These are phyloP conservation scores for Xerocomellus chrysenteron DNA, from an alignment of 768 basidiomycete genomes.

Conservation along the genomic window DNA sequence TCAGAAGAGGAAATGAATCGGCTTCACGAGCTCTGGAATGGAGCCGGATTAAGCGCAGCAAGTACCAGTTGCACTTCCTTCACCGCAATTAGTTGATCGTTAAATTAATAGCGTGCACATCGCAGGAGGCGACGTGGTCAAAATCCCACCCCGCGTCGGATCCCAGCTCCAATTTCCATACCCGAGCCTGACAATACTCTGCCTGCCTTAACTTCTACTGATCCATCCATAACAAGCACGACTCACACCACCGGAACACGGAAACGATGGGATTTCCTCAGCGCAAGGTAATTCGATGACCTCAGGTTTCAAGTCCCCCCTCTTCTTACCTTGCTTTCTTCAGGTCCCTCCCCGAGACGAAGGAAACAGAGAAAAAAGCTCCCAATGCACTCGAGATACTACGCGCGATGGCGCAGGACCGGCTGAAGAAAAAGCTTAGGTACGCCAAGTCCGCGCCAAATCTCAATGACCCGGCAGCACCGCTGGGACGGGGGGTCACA, in stretches of 20 bases:
- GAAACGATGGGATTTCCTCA: slow-evolving; percentile 18
- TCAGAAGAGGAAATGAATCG: slow-evolving; percentile 18
- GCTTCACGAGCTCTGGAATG: slow-evolving; percentile 28
- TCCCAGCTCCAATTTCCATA: slow-evolving; percentile 14
- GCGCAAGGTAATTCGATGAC: slow-evolving; percentile 16
- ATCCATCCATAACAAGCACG: background rate
- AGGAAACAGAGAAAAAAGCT: slow-evolving; percentile 7
- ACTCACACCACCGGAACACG: background rate
- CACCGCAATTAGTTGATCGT: background rate
- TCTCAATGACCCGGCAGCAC: slow-evolving; percentile 9
- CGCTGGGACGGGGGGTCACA: background rate
- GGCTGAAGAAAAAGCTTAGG: slow-evolving; percentile 21
- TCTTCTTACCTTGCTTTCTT: background rate
- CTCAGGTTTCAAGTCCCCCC: background rate
- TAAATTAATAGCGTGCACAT: slow-evolving; percentile 21
- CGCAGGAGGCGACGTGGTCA: slow-evolving; percentile 18
- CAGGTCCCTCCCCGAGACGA: slow-evolving; percentile 15
- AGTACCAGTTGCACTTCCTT: background rate
- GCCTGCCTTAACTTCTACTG: background rate
- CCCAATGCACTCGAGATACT: slow-evolving; percentile 4
- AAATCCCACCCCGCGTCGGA: background rate
- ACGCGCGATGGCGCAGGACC: slow-evolving; percentile 13
- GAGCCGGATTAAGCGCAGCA: slow-evolving; percentile 23
- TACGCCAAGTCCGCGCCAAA: slow-evolving; percentile 27
- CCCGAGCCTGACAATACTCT: slow-evolving; percentile 2